Evolutionary conservation across 768 basidiomycete species (phyloP).

Genomic region (Mycena floridula): DNA sequence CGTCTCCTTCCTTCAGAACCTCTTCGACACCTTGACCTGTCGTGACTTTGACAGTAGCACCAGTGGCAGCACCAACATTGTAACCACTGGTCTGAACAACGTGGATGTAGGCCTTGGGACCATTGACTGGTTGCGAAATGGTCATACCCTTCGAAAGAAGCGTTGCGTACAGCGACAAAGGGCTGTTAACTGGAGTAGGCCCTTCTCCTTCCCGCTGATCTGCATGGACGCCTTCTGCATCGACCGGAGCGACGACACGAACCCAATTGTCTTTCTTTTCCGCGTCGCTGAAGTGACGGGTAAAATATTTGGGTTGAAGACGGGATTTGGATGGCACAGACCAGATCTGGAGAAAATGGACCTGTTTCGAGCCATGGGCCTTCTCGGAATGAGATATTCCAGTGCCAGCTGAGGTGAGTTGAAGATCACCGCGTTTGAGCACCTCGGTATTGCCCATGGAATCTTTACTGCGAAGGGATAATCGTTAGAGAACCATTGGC

Average conservation of each 20-base stretch:
- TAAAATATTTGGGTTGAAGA: constrained; percentile 81
- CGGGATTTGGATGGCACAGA: constrained; percentile 32
- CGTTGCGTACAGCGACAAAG: constrained; percentile 68
- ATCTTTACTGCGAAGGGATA: no score
- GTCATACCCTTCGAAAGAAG: constrained; percentile 52
- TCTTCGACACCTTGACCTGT: no score
- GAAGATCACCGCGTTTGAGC: constrained; percentile 83
- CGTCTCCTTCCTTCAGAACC: constrained; percentile 81
- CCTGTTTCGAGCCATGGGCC: constrained; percentile 32
- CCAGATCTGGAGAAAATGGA: constrained; percentile 55
- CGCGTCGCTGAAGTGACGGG: constrained; percentile 76
- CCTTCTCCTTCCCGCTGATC: no score
- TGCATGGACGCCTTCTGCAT: constrained; percentile 46
- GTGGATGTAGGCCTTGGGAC: constrained; percentile 74
- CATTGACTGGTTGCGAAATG: constrained; percentile 46
- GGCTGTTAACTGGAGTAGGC: constrained; percentile 77
- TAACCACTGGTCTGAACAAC: constrained; percentile 83
- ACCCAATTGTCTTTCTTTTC: constrained; percentile 74
- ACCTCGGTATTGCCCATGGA: no score
- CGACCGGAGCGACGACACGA: constrained; percentile 73
- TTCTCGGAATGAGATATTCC: no score
- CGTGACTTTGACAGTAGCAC: constrained; percentile 51
- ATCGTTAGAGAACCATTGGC: no score
- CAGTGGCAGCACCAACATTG: constrained; percentile 50
- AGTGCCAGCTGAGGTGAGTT: constrained; percentile 92